Conservation (phyloP, 176 grass and related monocot genomes). For the Rhynchospora pubera region DNA sequence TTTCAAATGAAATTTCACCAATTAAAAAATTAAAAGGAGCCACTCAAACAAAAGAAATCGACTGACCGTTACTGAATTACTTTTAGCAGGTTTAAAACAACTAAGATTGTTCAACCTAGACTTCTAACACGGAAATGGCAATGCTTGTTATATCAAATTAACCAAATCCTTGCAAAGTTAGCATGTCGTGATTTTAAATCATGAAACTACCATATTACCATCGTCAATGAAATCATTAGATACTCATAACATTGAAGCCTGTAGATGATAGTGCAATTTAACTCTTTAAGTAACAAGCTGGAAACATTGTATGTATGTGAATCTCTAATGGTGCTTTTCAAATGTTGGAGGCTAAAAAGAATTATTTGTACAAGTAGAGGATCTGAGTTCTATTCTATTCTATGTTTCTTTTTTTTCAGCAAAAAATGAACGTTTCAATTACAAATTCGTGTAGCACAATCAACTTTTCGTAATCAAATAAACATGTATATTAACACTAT, state of each 20-base stretch:
- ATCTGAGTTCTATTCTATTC: slow-evolving; percentile 8
- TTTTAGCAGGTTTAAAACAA: too few species aligned
- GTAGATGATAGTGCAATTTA: not conserved
- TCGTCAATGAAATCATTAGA: not conserved
- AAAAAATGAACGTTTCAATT: not conserved
- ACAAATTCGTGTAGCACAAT: not conserved
- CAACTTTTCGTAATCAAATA: not conserved
- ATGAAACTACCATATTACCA: not conserved
- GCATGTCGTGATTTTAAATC: not conserved
- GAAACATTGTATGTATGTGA: too few species aligned
- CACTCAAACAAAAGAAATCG: too few species aligned
- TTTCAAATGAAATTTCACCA: too few species aligned
- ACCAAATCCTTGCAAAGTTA: not conserved
- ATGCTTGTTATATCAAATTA: not conserved
- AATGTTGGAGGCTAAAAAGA: slow-evolving; percentile 6
- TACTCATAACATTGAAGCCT: not conserved
- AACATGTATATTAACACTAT: slow-evolving; percentile 19
- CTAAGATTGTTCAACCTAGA: too few species aligned
- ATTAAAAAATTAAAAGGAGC: too few species aligned
- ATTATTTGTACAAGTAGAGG: not conserved
- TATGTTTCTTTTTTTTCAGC: not conserved
- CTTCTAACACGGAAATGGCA: not conserved
- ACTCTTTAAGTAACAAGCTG: too few species aligned
- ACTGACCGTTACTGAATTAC: too few species aligned
- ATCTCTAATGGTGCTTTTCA: not conserved